Base-by-base conservation (phyloP, 495 filamentous ascomycete species). In the Lasiosphaeris hirsuta region DNA sequence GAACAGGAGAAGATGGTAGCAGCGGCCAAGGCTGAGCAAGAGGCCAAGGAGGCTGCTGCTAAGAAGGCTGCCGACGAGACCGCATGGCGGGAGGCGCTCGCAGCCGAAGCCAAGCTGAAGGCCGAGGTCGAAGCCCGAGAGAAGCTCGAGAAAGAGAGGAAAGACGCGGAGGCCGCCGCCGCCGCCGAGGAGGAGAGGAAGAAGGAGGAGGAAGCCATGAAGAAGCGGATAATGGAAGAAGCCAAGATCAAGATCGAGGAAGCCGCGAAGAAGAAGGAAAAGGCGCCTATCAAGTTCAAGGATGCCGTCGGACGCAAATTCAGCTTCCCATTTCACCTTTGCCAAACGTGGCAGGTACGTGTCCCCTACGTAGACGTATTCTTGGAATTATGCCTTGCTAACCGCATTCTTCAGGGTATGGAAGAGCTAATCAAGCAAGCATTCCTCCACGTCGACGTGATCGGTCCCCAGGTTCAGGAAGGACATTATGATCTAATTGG, bases 231-330 rank as follows among this genome's bases (percentile, higher is more conserved):
- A 10, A 13, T 71, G n/a, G 75, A 74, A 39, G 74, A 79, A 49
- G 69, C 71, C 23, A 72, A 75, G 45, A 69, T 68, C 40, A 81
- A 80, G 60, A 69, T 73, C n/a, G 82, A 83, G 51, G 80, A 79
- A 38, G 80, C 76, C 4, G 74, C 71, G 9, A 79, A 75, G 56
- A 75, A 79, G 61, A 80, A 80, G 54, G 77, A 75, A 36, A 75
- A 77, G 67, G 52, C 69, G 30, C 76, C 76, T n/a, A 80, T 95
- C 71, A 88, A 89, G 64, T 92, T 95, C 73, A 91, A 91, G 68
- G 90, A 95, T 68, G 90, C 90, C 13, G 84, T 95, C 23, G 88
- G 89, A 30, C 80, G 90, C 47, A 93, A 92, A 68, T 95, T 92
- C 65, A 90, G 82, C 70, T 93, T 95, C 60, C 90, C 90, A 3